These are phyloP conservation scores for Mytilinidion resinicola DNA, from an alignment of 495 filamentous ascomycete genomes.

Conservation along the genomic window DNA sequence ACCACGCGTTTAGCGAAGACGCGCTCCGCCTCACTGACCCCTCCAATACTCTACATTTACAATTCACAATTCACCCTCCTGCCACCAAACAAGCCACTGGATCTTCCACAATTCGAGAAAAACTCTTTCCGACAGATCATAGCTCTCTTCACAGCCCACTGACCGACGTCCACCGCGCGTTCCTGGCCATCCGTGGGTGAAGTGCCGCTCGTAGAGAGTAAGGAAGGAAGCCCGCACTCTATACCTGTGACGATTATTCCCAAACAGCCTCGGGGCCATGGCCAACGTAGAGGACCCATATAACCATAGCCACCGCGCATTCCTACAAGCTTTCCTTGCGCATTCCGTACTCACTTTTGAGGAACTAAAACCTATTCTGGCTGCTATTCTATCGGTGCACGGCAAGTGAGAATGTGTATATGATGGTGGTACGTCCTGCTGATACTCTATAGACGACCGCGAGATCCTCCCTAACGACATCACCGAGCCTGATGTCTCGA, in stretches of 20 bases:
- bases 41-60: too few relatives aligned
- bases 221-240: neutral
- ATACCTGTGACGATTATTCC: neutral
- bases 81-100: too few relatives aligned
- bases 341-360: slow-evolving; percentile 67
- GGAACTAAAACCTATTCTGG: slow-evolving; percentile 66
- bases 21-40: too few relatives aligned
- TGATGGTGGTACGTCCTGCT: neutral
- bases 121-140: too few relatives aligned
- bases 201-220: too few relatives aligned
- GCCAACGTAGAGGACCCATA: slow-evolving; percentile 20
- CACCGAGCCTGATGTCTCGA: slow-evolving; percentile 58
- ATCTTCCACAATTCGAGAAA: too few relatives aligned
- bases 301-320: slow-evolving; percentile 77
- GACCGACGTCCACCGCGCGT: too few relatives aligned
- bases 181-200: too few relatives aligned
- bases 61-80: too few relatives aligned
- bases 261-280: neutral
- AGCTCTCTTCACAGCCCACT: too few relatives aligned
- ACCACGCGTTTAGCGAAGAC: too few relatives aligned
- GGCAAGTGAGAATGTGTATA: slow-evolving; percentile 27
- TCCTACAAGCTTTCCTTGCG: slow-evolving; percentile 83
- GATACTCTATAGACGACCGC: slow-evolving; percentile 31
- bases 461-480: slow-evolving; percentile 51
- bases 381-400: slow-evolving; percentile 61